Conservation (phyloP, 352 stramenopile genomes). For the Thalassiosira ordinaria region DNA sequence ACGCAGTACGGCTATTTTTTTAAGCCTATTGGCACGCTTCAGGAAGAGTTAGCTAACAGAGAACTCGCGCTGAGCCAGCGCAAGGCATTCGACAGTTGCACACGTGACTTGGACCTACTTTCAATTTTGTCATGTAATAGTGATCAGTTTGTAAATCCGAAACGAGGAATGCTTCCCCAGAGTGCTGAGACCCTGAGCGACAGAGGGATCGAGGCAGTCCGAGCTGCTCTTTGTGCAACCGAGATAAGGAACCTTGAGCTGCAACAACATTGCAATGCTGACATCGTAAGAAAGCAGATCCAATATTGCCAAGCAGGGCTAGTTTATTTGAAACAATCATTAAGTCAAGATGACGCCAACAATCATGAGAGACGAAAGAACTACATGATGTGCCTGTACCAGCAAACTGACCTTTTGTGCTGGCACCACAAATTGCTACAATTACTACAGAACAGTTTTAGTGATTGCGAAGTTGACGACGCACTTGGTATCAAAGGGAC, state of each 20-base stretch:
- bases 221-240: slow-evolving; percentile 33
- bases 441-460: not conserved
- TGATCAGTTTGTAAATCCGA: slow-evolving; percentile 11
- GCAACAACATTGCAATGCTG: slow-evolving; percentile 2
- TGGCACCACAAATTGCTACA: slow-evolving; percentile 28
- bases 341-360: slow-evolving; percentile 39
- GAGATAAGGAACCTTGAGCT: slow-evolving; percentile 40
- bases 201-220: slow-evolving; percentile 41
- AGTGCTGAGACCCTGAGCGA: slow-evolving; percentile 38
- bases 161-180: slow-evolving; percentile 31
- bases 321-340: slow-evolving; percentile 41
- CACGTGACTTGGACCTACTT: slow-evolving; percentile 24
- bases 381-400: slow-evolving; percentile 39
- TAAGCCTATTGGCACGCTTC: slow-evolving; percentile 29
- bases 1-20: slow-evolving; percentile 47
- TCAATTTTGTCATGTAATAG: slow-evolving; percentile 26
- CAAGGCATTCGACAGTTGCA: slow-evolving; percentile 18
- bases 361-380: slow-evolving; percentile 47
- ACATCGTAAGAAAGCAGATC: slow-evolving; percentile 33
- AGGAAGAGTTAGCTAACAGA: slow-evolving; percentile 32
- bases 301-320: slow-evolving; percentile 45
- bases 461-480: slow-evolving; percentile 16
- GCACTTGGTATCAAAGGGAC: slow-evolving; percentile 30
- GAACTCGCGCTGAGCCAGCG: slow-evolving; percentile 27
- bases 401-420: slow-evolving; percentile 35